A percentile compares a stretch with the other conserved stretches of the same genome.
phyloP scores from a whole-genome alignment of 371 early-diverging fungal genomes.

The Syncephalastrum racemosum region DNA sequence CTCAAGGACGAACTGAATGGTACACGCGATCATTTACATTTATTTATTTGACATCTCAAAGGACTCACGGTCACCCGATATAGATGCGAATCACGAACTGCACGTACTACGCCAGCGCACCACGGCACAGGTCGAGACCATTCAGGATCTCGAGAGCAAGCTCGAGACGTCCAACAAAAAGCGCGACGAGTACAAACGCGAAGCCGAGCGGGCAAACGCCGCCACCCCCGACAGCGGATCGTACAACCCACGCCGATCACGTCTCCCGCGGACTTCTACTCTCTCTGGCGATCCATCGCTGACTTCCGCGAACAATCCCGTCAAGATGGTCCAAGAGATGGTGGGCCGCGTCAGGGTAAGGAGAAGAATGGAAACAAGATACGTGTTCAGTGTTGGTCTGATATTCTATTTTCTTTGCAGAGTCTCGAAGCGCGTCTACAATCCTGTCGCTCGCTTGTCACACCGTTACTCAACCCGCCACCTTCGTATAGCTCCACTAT shows the following conservation, averaged over 20 bases:
- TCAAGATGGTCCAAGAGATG: slow-evolving; percentile 72
- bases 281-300: slow-evolving; percentile 12
- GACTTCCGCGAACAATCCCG: slow-evolving; percentile 52
- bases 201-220: slow-evolving; percentile 11
- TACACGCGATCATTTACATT: slow-evolving; percentile 17
- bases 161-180: slow-evolving; percentile 35
- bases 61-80: background rate
- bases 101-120: slow-evolving; percentile 54
- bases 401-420: slow-evolving; percentile 21
- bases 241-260: slow-evolving; percentile 36
- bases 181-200: slow-evolving; percentile 12
- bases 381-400: background rate
- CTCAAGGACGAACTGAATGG: slow-evolving; percentile 78
- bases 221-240: slow-evolving; percentile 38
- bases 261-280: slow-evolving; percentile 36
- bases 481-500: slow-evolving; percentile 48
- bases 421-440: slow-evolving; percentile 64
- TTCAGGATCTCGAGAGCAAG: slow-evolving; percentile 40
- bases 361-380: slow-evolving; percentile 2
- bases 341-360: slow-evolving; percentile 70
- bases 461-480: slow-evolving; percentile 65
- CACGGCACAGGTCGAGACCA: slow-evolving; percentile 29
- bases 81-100: slow-evolving; percentile 61
- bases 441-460: slow-evolving; percentile 66
- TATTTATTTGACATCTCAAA: background rate